Conservation (phyloP, 306 rosid species). For the Malus sieversii region DNA sequence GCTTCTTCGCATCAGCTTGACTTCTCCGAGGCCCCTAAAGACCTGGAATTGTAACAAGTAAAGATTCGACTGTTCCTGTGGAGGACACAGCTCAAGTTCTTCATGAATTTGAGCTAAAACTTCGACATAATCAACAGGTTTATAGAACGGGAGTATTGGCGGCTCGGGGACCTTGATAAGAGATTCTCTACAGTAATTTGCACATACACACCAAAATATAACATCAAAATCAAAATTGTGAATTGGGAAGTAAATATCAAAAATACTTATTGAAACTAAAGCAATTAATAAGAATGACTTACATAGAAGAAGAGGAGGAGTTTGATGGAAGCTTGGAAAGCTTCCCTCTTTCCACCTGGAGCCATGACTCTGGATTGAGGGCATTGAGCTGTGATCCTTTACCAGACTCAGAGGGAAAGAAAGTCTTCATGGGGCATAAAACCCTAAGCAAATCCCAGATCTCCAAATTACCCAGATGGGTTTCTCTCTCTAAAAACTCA, state of each 20-base stretch:
- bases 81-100: conserved; percentile 76
- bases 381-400: conserved; percentile 70
- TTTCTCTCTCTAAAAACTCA: conserved; percentile 30
- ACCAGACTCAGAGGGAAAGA: conserved; percentile 68
- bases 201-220: conserved; percentile 8
- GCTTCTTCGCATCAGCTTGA: conserved; percentile 82
- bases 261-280: background rate
- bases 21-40: conserved; percentile 82
- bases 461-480: conserved; percentile 56
- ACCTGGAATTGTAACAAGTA: conserved; percentile 74
- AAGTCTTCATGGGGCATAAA: conserved; percentile 79
- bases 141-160: conserved; percentile 60
- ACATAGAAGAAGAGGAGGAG: conserved; percentile 70
- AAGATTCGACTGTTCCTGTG: conserved; percentile 64
- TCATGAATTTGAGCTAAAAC: conserved; percentile 93
- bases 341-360: conserved; percentile 94
- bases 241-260: background rate
- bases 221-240: background rate
- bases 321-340: conserved; percentile 53
- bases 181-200: conserved; percentile 59
- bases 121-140: conserved; percentile 79
- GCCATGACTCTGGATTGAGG: conserved; percentile 86
- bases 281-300: conserved; percentile 19
- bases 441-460: conserved; percentile 66
- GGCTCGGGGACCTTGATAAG: conserved; percentile 83